Conservation (phyloP, 208 protist genomes). For the Leishmania guyanensis region DNA sequence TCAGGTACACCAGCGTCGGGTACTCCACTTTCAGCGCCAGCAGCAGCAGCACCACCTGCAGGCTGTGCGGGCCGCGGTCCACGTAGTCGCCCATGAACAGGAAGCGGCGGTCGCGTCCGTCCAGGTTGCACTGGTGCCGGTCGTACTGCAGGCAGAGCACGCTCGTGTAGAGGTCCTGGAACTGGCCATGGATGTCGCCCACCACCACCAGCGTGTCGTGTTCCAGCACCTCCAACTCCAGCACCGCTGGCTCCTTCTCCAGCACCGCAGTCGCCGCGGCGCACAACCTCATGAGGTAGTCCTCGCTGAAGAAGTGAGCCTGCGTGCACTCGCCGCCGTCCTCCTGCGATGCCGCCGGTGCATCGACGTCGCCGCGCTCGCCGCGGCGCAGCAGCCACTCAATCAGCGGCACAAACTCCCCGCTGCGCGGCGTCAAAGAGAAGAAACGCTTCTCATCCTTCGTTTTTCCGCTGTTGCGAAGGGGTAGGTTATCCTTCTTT, state of each 20-base stretch:
- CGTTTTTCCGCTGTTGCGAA: neutral
- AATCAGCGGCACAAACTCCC: conserved; percentile 36
- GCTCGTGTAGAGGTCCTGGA: conserved; percentile 64
- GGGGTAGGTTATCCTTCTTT: conserved; percentile 17
- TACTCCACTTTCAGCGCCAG: conserved; percentile 85
- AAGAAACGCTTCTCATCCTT: conserved; percentile 17
- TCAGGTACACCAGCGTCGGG: conserved; percentile 75
- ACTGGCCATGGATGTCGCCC: conserved; percentile 84
- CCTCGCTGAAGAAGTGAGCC: conserved; percentile 27
- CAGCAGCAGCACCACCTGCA: conserved; percentile 71
- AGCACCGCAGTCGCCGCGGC: conserved; percentile 42
- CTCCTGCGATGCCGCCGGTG: neutral
- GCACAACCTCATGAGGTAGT: conserved; percentile 41
- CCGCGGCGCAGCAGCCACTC: conserved; percentile 31
- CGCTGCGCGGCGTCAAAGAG: conserved; percentile 10
- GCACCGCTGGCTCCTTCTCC: conserved; percentile 36
- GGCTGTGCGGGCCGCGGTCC: conserved; percentile 80
- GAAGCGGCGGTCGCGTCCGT: conserved; percentile 40
- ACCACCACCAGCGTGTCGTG: conserved; percentile 74
- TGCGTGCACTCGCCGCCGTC: conserved; percentile 1
- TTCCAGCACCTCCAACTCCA: conserved; percentile 36
- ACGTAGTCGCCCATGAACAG: conserved; percentile 99
- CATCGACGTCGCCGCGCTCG: conserved; percentile 14
- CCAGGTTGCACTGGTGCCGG: conserved; percentile 34
- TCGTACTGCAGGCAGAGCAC: conserved; percentile 72